Evolutionary conservation across 306 rosid genomes (phyloP).

Genomic region (Purshia tridentata): DNA sequence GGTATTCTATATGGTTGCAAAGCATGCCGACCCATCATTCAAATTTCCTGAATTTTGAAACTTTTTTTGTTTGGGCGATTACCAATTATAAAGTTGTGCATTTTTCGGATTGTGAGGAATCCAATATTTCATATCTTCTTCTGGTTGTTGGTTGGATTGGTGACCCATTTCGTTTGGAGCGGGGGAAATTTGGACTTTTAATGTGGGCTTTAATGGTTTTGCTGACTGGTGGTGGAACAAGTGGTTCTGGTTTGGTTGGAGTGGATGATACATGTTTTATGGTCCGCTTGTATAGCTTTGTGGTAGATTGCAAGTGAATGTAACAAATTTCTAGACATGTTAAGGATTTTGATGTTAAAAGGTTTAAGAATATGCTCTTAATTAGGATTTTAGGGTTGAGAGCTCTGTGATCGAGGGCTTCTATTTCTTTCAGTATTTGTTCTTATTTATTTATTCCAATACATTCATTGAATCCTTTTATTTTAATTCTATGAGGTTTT

Average conservation of each 20-base stretch:
- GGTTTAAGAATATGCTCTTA: neutral
- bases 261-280: neutral
- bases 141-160: neutral
- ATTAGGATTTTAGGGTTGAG: neutral
- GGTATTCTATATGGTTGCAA: slow-evolving; percentile 25
- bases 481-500: neutral
- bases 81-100: slow-evolving; percentile 3
- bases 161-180: neutral
- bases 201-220: neutral
- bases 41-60: neutral
- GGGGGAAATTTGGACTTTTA: neutral
- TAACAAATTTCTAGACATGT: neutral
- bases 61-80: neutral
- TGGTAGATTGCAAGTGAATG: neutral
- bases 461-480: neutral
- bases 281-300: neutral
- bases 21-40: slow-evolving; percentile 12
- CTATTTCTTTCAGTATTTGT: neutral
- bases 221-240: neutral
- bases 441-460: no score
- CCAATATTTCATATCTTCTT: neutral
- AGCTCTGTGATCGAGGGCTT: slow-evolving; percentile 1
- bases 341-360: neutral
- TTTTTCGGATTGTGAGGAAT: neutral
- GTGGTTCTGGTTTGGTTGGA: neutral